Conservation (phyloP, 805 yeast species). For the Nakazawaea sp. region DNA sequence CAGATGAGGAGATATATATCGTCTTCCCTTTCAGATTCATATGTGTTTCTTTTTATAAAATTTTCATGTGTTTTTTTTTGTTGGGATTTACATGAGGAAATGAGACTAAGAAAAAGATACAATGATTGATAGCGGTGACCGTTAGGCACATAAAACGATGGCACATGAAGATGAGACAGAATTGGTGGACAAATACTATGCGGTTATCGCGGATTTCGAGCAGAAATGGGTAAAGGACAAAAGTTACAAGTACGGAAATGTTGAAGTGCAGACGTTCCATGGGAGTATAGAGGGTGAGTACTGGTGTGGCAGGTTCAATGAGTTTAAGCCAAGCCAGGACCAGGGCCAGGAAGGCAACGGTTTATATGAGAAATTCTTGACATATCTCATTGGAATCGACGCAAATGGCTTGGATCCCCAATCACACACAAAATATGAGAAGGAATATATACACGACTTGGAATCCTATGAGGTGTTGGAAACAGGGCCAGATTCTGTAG, state of each 20-base stretch:
- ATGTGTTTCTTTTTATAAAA: too few species aligned
- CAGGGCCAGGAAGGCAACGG: not conserved
- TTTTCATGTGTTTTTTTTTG: too few species aligned
- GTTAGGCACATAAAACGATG: too few species aligned
- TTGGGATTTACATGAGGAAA: too few species aligned
- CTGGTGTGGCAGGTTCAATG: constrained; percentile 8
- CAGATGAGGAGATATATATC: too few species aligned
- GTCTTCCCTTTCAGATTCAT: too few species aligned
- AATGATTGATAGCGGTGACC: too few species aligned
- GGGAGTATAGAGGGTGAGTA: not conserved
- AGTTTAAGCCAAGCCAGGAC: not conserved
- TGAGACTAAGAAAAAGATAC: too few species aligned
- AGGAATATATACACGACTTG: constrained; percentile 27
- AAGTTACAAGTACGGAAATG: not conserved
- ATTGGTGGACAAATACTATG: too few species aligned
- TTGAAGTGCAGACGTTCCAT: constrained; percentile 5
- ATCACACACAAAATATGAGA: constrained; percentile 24
- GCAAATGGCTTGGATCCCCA: not conserved
- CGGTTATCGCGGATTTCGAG: too few species aligned
- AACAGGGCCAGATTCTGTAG: constrained; percentile 19
- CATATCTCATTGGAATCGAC: constrained; percentile 3
- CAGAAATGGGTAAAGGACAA: not conserved
- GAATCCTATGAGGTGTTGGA: constrained; percentile 18
- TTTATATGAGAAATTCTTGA: not conserved
- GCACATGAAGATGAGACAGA: too few species aligned